A percentile compares a stretch with the other conserved stretches of the same genome.
Conservation (phyloP, 1,284 basidiomycete species). For the Cutaneotrichosporon dermatis region DNA sequence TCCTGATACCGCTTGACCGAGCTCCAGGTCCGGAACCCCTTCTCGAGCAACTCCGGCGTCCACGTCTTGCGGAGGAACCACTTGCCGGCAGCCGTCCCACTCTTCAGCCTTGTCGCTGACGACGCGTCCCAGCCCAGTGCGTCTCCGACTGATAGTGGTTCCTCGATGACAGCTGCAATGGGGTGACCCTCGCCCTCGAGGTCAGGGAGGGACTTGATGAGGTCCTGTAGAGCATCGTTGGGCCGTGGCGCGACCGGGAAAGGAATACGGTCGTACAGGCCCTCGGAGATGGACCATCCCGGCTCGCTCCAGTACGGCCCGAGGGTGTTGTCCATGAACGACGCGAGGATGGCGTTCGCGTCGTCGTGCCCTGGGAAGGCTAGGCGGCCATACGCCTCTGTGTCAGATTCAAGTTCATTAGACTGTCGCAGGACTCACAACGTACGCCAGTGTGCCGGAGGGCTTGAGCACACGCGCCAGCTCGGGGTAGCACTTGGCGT, state of each 20-base stretch:
- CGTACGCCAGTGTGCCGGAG: constrained; percentile 69
- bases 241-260: constrained; percentile 50
- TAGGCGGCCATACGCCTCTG: constrained; percentile 72
- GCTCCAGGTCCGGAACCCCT: constrained; percentile 68
- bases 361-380: constrained; percentile 60
- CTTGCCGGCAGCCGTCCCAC: constrained; percentile 48
- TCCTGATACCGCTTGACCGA: constrained; percentile 68
- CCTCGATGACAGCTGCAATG: constrained; percentile 8
- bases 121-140: constrained; percentile 22
- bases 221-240: neutral
- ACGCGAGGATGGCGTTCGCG: constrained; percentile 58
- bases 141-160: constrained; percentile 31
- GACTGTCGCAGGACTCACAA: constrained; percentile 53
- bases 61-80: constrained; percentile 61
- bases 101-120: constrained; percentile 26
- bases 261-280: constrained; percentile 64
- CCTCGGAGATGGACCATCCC: constrained; percentile 69
- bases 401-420: neutral
- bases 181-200: constrained; percentile 53
- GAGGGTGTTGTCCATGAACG: constrained; percentile 41
- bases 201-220: constrained; percentile 27
- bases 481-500: constrained; percentile 66
- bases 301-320: constrained; percentile 77
- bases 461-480: constrained; percentile 60
- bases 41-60: constrained; percentile 62